Percentiles rank a stretch among this genome's conserved stretches.
Conservation (phyloP, 192 early-diverging fungal genomes). For the Pilobolus umbonatus region DNA sequence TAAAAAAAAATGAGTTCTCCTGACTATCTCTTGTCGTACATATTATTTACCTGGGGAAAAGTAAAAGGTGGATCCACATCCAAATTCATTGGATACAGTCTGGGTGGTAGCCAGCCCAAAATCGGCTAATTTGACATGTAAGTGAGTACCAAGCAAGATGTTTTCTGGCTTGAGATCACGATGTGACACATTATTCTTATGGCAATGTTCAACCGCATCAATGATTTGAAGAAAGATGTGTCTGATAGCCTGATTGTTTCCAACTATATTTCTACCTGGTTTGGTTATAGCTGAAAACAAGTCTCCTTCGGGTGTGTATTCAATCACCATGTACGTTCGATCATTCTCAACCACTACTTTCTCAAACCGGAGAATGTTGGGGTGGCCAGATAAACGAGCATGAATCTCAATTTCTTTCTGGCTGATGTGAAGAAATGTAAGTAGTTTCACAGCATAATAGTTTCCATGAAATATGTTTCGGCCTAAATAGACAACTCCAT, state of each 20-base stretch:
- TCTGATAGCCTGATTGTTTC: constrained; percentile 72
- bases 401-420: constrained; percentile 69
- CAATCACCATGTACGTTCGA: constrained; percentile 62
- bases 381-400: constrained; percentile 57
- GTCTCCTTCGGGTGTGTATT: constrained; percentile 87
- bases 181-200: constrained; percentile 77
- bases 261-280: constrained; percentile 63
- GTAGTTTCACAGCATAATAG: constrained; percentile 68
- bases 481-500: constrained; percentile 73
- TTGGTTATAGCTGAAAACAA: constrained; percentile 92
- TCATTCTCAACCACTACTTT: constrained; percentile 59
- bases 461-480: constrained; percentile 48
- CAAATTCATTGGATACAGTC: constrained; percentile 75
- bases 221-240: constrained; percentile 82
- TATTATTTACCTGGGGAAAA: constrained; percentile 42
- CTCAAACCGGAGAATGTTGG: constrained; percentile 60
- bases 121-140: constrained; percentile 81
- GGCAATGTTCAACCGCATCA: constrained; percentile 73
- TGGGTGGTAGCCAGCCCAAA: constrained; percentile 89
- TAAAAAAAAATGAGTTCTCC: not conserved
- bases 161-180: constrained; percentile 90
- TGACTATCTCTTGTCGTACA: not conserved
- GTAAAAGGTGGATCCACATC: constrained; percentile 73
- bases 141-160: constrained; percentile 49
- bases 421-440: constrained; percentile 57